Conservation (phyloP, 1,139 yeast genomes). For the Candida dubliniensis region DNA sequence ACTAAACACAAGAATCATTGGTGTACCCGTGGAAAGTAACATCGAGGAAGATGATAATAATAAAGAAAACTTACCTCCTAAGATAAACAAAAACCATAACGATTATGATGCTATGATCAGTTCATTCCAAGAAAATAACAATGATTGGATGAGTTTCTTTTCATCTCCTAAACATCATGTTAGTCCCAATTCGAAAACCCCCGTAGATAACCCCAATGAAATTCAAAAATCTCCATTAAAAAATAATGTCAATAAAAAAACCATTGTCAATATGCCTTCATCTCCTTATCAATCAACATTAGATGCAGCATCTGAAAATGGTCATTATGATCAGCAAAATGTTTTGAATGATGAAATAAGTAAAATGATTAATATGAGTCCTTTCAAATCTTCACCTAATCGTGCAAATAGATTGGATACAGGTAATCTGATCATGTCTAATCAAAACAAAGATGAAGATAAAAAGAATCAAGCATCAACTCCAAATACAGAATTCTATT, state of each 20-base stretch:
- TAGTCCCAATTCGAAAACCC: constrained; percentile 45
- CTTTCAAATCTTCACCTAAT: constrained; percentile 28
- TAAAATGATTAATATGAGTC: constrained; percentile 10
- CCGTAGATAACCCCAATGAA: constrained; percentile 20
- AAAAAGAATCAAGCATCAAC: constrained; percentile 28
- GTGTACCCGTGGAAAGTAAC: constrained; percentile 17
- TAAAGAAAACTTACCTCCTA: constrained; percentile 41
- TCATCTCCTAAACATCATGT: constrained; percentile 46
- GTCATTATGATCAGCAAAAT: constrained; percentile 2
- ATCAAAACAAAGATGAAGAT: constrained; percentile 18
- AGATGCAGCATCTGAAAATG: constrained; percentile 3
- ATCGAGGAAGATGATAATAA: constrained; percentile 37
- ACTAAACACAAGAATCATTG: constrained; percentile 46
- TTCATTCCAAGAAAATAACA: constrained; percentile 28
- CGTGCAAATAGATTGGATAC: constrained; percentile 41
- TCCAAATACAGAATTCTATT: constrained; percentile 36
- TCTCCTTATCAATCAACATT: constrained; percentile 27
- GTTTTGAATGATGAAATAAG: constrained; percentile 10
- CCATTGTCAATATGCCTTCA: constrained; percentile 43
- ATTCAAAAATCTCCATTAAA: constrained; percentile 16
- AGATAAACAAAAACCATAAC: constrained; percentile 20
- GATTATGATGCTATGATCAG: constrained; percentile 43
- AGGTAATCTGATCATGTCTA: constrained; percentile 34
- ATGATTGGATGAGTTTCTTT: constrained; percentile 42
- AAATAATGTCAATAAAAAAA: constrained; percentile 23